These are phyloP conservation scores for Talaromyces wortmannii DNA, from an alignment of 495 filamentous ascomycete species.

Conservation along the genomic window DNA sequence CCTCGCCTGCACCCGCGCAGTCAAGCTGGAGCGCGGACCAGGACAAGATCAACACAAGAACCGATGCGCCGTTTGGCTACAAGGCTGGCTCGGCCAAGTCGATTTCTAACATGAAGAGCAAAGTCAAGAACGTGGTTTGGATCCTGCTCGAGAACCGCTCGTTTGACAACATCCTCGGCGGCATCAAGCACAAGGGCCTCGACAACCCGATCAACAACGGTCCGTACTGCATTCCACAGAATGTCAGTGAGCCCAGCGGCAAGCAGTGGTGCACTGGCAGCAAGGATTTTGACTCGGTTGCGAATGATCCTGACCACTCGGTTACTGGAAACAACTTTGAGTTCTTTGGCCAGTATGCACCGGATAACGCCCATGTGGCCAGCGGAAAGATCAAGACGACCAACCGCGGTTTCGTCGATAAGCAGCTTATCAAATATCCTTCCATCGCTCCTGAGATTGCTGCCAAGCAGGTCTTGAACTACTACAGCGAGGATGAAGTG, in stretches of 20 bases:
- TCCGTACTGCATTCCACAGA: constrained; percentile 35
- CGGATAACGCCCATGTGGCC: constrained; percentile 30
- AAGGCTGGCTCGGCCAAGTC: constrained; percentile 8
- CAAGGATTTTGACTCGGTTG: constrained; percentile 34
- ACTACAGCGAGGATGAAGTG: constrained; percentile 42
- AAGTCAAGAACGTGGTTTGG: constrained; percentile 41
- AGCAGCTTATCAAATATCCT: constrained; percentile 32
- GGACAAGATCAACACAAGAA: background rate
- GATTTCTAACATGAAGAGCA: constrained; percentile 17
- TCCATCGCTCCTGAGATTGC: constrained; percentile 26
- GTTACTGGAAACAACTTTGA: constrained; percentile 45
- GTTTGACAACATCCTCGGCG: constrained; percentile 38
- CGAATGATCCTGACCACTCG: constrained; percentile 44
- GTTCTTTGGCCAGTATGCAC: constrained; percentile 37
- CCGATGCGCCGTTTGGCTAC: constrained; percentile 6
- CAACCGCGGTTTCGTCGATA: constrained; percentile 41
- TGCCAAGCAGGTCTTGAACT: constrained; percentile 41
- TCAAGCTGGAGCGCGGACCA: background rate
- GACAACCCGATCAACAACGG: constrained; percentile 40
- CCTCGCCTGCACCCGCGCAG: constrained; percentile 1
- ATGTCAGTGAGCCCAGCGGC: constrained; percentile 28
- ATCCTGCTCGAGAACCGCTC: constrained; percentile 42
- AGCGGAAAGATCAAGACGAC: constrained; percentile 20
- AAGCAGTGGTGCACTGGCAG: constrained; percentile 31
- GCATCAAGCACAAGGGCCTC: constrained; percentile 25